Conservation (phyloP, 805 yeast species). For the Ogataea paradorogensis region DNA sequence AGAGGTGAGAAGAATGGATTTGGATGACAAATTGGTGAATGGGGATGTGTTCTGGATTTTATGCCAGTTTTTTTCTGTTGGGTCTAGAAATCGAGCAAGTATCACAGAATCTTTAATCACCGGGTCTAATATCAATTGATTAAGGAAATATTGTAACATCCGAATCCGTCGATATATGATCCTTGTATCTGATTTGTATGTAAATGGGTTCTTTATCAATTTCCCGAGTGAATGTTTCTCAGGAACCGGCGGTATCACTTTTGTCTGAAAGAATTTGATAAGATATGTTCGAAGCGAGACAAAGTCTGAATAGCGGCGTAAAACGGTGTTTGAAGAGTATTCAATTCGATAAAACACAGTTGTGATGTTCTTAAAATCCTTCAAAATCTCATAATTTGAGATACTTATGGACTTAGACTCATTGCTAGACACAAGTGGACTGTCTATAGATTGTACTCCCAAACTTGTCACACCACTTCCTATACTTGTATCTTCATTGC, state of each 20-base stretch:
- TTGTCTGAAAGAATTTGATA: slow-evolving; percentile 71
- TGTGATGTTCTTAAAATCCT: slow-evolving; percentile 29
- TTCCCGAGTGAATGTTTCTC: slow-evolving; percentile 61
- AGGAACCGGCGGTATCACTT: slow-evolving; percentile 96
- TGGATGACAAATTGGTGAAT: slow-evolving; percentile 44
- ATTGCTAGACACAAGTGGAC: background rate
- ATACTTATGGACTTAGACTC: slow-evolving; percentile 1
- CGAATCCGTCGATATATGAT: slow-evolving; percentile 49
- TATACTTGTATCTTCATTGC: background rate
- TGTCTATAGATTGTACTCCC: background rate
- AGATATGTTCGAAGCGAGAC: slow-evolving; percentile 73
- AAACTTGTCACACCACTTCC: background rate
- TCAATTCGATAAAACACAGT: slow-evolving; percentile 33
- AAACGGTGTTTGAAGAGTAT: slow-evolving; percentile 22
- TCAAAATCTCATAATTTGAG: slow-evolving; percentile 20
- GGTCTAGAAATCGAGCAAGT: slow-evolving; percentile 48
- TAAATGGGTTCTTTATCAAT: slow-evolving; percentile 31
- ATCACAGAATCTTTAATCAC: slow-evolving; percentile 37
- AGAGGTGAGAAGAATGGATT: slow-evolving; percentile 46
- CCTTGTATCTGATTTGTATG: slow-evolving; percentile 29
- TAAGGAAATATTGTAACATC: slow-evolving; percentile 42
- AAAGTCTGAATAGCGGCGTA: slow-evolving; percentile 90
- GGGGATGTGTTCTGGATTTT: slow-evolving; percentile 38
- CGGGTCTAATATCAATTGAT: slow-evolving; percentile 36
- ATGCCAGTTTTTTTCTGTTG: slow-evolving; percentile 49